Conservation (phyloP, 23 red algal species). For the Gracilariopsis chorda region DNA sequence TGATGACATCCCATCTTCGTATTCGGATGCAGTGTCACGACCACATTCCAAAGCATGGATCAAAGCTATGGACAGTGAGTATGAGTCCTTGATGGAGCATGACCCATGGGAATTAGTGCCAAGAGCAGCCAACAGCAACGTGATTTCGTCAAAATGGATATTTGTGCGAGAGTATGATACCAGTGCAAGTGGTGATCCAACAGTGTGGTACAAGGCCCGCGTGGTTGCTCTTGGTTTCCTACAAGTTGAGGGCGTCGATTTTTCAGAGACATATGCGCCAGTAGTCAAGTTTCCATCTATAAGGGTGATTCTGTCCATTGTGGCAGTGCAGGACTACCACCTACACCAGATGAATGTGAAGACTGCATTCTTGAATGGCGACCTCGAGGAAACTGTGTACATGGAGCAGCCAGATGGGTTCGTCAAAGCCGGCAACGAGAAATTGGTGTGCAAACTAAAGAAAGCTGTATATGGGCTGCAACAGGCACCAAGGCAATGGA, state of each 20-base stretch:
- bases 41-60: neutral
- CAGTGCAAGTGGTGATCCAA: neutral
- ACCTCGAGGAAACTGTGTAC: conserved; percentile 37
- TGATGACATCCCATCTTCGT: neutral
- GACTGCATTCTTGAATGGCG: conserved; percentile 24
- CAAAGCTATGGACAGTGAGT: neutral
- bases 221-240: neutral
- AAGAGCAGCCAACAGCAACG: neutral
- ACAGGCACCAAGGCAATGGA: neutral
- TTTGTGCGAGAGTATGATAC: conserved; percentile 6
- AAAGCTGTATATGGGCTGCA: neutral
- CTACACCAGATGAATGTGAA: conserved; percentile 8
- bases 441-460: conserved; percentile 19
- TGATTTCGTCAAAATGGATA: neutral
- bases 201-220: conserved; percentile 21
- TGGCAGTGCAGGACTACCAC: neutral
- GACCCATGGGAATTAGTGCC: conserved; percentile 19
- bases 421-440: neutral
- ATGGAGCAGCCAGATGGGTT: conserved; percentile 23
- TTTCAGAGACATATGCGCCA: conserved; percentile 1
- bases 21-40: neutral
- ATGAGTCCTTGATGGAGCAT: conserved; percentile 30
- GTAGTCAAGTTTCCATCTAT: conserved; percentile 29
- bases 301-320: neutral
- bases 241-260: conserved; percentile 17